These are phyloP conservation scores for Eutypella sp. DNA, from an alignment of 2,329 filamentous ascomycete species.

Conservation along the genomic window DNA sequence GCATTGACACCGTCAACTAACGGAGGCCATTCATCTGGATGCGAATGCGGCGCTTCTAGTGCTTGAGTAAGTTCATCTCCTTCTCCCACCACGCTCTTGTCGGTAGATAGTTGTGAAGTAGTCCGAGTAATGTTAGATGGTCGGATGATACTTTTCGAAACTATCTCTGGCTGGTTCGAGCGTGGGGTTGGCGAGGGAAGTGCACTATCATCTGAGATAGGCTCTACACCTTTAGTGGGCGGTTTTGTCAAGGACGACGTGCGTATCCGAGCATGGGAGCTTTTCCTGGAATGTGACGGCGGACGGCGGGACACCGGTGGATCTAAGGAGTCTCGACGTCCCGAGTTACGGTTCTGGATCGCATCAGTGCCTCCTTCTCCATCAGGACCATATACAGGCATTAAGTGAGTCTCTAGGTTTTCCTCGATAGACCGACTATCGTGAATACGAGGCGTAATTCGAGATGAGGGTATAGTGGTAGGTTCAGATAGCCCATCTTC, in stretches of 20 bases:
- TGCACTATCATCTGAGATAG: constrained; percentile 14
- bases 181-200: constrained; percentile 14
- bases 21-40: constrained; percentile 7
- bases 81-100: constrained; percentile 13
- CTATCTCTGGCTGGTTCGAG: constrained; percentile 15
- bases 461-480: constrained; percentile 6
- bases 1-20: constrained; percentile 17
- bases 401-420: not conserved
- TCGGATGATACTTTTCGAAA: constrained; percentile 17
- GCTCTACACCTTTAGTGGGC: constrained; percentile 15
- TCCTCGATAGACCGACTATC: not conserved
- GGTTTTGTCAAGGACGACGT: constrained; percentile 22
- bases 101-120: constrained; percentile 13
- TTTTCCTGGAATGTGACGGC: constrained; percentile 19
- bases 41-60: constrained; percentile 5
- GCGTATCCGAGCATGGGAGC: constrained; percentile 24
- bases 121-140: constrained; percentile 15
- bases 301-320: constrained; percentile 7
- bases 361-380: not conserved
- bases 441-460: not conserved
- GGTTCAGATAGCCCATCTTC: constrained; percentile 7
- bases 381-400: not conserved
- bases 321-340: constrained; percentile 9
- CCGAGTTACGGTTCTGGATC: not conserved
- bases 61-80: constrained; percentile 10